Evolutionary conservation across 495 filamentous ascomycete species (phyloP), one percentile per base, ranked within the genome.

Genomic region (Arthonia radiata): DNA sequence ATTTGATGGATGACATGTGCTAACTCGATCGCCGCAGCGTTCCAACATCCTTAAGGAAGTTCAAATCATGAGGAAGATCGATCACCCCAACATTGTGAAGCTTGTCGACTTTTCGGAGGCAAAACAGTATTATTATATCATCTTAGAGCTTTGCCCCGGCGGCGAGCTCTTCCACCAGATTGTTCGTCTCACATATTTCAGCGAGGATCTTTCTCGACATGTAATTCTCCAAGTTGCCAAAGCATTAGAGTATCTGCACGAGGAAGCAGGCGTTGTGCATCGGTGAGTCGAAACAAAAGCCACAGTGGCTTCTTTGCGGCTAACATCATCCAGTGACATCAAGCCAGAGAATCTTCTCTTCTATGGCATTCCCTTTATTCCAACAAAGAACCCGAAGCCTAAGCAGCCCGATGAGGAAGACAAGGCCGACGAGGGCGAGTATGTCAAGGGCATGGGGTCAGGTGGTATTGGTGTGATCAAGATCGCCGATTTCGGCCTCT

Each of bases 151-250:
- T 18, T 90, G 83, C 36, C 76, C 82, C 3, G 86, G 86, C 23
- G 86, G 86, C 44, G 86, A 97, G 50, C 52, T 97, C 11, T 97
- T 97, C 57, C 86, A 97, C 42, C 89, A 97, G 43, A 94, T 97
- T 42, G 86, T 97, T 24, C 70, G 89, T 29, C 67, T 97, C 43
- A 97, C 86, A 5, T 97, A 94, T 47, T 97, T 97, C 46, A 92
- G 81, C 52, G 86, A 97, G 47, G 71, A 93, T 21, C 59, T 97
- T 0, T 82, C 80, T 22, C 66, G 86, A 32, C 86, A 94, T 47
- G 83, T 93, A 37, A 97, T 97, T 33, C 47, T 61, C 0, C 86
- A 94, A 44, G 86, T 97, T 13, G 86, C 86, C 4, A 68, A 90
- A 32, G 81, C 86, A 2, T 62, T 97, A 30, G 74, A 81, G 43